A percentile compares a stretch with the other conserved stretches of the same genome.
These are phyloP conservation scores for Nicotiana knightiana DNA, from an alignment of 257 asterid species.

Conservation along the genomic window DNA sequence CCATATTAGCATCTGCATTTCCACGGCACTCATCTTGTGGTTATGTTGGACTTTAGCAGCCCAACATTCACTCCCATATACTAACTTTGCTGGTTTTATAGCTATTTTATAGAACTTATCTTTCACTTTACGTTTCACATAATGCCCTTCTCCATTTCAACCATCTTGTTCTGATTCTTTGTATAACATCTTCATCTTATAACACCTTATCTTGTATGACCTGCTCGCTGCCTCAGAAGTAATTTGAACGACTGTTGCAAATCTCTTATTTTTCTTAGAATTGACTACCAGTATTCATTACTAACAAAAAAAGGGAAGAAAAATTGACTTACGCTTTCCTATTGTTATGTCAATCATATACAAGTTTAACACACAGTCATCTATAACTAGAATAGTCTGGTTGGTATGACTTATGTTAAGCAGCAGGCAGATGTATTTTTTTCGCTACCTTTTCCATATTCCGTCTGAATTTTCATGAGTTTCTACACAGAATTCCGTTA, in stretches of 20 bases:
- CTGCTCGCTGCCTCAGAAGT: background rate
- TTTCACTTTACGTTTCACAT: background rate
- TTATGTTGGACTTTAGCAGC: background rate
- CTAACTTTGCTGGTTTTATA: background rate
- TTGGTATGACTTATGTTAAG: background rate
- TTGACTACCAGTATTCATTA: background rate
- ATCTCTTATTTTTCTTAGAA: background rate
- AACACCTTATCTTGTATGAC: too few relatives aligned
- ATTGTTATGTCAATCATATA: background rate
- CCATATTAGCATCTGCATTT: background rate
- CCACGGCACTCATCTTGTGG: background rate
- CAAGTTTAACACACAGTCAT: background rate
- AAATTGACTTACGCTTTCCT: background rate
- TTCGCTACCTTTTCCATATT: background rate
- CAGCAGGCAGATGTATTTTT: background rate
- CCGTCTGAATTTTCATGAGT: background rate
- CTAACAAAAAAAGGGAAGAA: background rate
- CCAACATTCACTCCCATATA: background rate
- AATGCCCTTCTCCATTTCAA: background rate
- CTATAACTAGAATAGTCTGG: background rate
- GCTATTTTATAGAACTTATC: background rate
- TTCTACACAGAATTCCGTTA: background rate
- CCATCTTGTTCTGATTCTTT: background rate
- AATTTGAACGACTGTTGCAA: background rate
- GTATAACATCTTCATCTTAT: background rate